Percentiles rank a stretch among this genome's conserved stretches.
phyloP scores from a whole-genome alignment of 2,329 filamentous ascomycete species.

The Didymella exigua region DNA sequence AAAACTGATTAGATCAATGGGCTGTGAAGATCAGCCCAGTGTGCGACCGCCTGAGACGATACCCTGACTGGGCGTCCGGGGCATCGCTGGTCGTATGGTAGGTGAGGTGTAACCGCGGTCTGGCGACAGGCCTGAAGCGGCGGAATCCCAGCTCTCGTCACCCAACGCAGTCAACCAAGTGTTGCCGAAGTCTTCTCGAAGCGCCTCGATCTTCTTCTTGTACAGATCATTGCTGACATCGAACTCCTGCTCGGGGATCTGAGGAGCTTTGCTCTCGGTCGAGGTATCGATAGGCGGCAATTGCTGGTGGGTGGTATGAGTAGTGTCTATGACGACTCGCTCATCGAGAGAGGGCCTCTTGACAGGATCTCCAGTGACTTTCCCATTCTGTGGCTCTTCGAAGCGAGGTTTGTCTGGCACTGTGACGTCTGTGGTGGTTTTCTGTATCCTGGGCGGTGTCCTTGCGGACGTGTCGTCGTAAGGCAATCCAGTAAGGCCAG shows the following conservation, averaged over 20 bases:
- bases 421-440: conserved; percentile 17
- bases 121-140: conserved; percentile 40
- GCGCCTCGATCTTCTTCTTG: conserved; percentile 82
- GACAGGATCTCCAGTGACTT: conserved; percentile 37
- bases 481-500: conserved; percentile 39
- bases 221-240: conserved; percentile 77
- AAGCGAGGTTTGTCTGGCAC: conserved; percentile 32
- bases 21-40: conserved; percentile 37
- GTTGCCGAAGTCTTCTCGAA: conserved; percentile 83
- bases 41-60: conserved; percentile 49
- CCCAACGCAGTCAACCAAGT: conserved; percentile 86
- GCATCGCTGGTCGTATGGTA: conserved; percentile 38
- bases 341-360: conserved; percentile 35
- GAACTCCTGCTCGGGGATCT: conserved; percentile 57
- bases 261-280: conserved; percentile 24
- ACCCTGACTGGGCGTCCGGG: conserved; percentile 47
- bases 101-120: conserved; percentile 42
- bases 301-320: conserved; percentile 34
- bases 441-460: conserved; percentile 26
- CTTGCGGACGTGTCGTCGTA: conserved; percentile 29
- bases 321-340: conserved; percentile 24
- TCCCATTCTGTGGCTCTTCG: conserved; percentile 33
- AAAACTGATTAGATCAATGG: conserved; percentile 33
- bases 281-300: conserved; percentile 43
- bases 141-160: conserved; percentile 68